A percentile compares a stretch with the other conserved stretches of the same genome.
These are phyloP conservation scores for Penicillium arizonense DNA, from an alignment of 495 filamentous ascomycete species.

Conservation along the genomic window DNA sequence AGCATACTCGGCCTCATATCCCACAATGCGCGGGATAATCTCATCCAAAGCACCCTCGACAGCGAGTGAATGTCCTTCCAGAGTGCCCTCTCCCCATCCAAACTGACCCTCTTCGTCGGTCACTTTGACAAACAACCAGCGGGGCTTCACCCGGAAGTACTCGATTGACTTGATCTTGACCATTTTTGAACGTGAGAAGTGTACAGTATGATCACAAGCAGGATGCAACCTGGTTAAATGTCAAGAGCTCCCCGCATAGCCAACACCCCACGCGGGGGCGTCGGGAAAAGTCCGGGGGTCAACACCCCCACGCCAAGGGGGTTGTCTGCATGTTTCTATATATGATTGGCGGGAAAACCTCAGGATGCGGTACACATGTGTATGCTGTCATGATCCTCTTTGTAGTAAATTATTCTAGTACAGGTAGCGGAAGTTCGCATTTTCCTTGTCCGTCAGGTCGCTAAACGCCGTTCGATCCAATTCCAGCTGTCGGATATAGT, in stretches of 20 bases:
- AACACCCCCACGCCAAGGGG: constrained; percentile 7
- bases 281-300: constrained; percentile 19
- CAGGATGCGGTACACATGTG: too few species aligned
- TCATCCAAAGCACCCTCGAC: constrained; percentile 78
- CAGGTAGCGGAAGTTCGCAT: constrained; percentile 37
- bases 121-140: constrained; percentile 83
- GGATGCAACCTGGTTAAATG: not conserved
- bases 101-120: constrained; percentile 59
- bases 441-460: constrained; percentile 55
- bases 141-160: constrained; percentile 74
- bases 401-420: constrained; percentile 7
- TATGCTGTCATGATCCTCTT: too few species aligned
- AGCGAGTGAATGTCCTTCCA: constrained; percentile 76
- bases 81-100: constrained; percentile 80
- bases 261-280: constrained; percentile 18
- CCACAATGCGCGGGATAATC: constrained; percentile 60
- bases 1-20: constrained; percentile 74
- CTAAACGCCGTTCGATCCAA: constrained; percentile 51
- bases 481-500: constrained; percentile 24
- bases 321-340: not conserved
- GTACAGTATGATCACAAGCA: not conserved
- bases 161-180: constrained; percentile 69
- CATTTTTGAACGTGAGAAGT: constrained; percentile 40
- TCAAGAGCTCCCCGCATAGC: not conserved
- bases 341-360: constrained; percentile 2